Evolutionary conservation across 1,284 basidiomycete species (phyloP).

Genomic region (Chondrostereum purpureum): DNA sequence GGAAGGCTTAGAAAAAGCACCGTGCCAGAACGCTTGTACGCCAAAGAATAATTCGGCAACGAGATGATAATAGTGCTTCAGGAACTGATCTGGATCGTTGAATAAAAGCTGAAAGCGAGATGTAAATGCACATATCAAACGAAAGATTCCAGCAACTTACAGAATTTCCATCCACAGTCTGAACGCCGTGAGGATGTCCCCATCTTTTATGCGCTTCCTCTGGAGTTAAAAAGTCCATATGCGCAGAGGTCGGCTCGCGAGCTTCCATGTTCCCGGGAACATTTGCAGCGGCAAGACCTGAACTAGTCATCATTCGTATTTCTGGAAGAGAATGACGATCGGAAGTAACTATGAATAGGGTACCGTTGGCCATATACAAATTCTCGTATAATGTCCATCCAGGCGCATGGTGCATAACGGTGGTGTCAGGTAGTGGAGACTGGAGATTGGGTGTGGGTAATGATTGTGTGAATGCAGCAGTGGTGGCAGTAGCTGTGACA

Average conservation of each 20-base stretch:
- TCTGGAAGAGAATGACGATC: slow-evolving; percentile 47
- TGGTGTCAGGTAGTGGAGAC: slow-evolving; percentile 38
- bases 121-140: background rate
- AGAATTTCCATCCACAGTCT: slow-evolving; percentile 65
- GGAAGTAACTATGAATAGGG: slow-evolving; percentile 56
- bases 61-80: slow-evolving; percentile 79
- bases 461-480: slow-evolving; percentile 4
- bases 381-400: slow-evolving; percentile 81
- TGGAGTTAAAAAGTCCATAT: slow-evolving; percentile 57
- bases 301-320: slow-evolving; percentile 62
- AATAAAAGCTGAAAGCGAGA: slow-evolving; percentile 42
- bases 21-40: slow-evolving; percentile 65
- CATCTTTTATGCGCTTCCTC: slow-evolving; percentile 56
- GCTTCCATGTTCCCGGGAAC: slow-evolving; percentile 57
- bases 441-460: slow-evolving; percentile 5
- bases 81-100: slow-evolving; percentile 67
- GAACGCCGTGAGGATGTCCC: slow-evolving; percentile 53
- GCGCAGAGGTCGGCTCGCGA: slow-evolving; percentile 56
- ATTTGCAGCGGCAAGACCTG: slow-evolving; percentile 51
- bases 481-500: slow-evolving; percentile 4
- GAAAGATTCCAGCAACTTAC: slow-evolving; percentile 34
- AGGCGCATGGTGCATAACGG: slow-evolving; percentile 54
- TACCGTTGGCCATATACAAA: slow-evolving; percentile 75
- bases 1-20: slow-evolving; percentile 31
- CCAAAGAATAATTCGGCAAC: slow-evolving; percentile 74